These are phyloP conservation scores for Brassica rapa DNA, from an alignment of 345 rosid genomes.

Conservation along the genomic window DNA sequence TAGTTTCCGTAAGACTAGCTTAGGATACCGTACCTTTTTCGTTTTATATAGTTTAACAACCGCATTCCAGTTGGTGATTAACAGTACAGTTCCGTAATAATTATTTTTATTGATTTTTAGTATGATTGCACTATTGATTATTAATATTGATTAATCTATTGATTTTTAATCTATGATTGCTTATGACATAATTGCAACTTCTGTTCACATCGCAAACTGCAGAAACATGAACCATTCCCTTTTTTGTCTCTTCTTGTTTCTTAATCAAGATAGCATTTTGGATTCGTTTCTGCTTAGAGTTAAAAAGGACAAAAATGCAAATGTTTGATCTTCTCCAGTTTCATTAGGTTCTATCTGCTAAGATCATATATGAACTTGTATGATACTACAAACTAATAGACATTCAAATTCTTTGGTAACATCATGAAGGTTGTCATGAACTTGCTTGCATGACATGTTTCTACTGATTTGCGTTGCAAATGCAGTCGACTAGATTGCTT, in stretches of 20 bases:
- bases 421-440: neutral
- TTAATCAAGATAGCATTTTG: neutral
- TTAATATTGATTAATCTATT: conserved; percentile 9
- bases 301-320: neutral
- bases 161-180: conserved; percentile 15
- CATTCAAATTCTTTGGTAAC: neutral
- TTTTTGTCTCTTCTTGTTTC: neutral
- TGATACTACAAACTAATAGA: conserved; percentile 3
- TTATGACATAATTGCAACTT: conserved; percentile 9
- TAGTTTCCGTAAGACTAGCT: conserved; percentile 34
- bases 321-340: neutral
- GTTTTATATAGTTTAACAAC: conserved; percentile 27
- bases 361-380: neutral
- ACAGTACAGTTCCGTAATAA: conserved; percentile 35
- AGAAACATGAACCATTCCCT: conserved; percentile 22
- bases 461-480: conserved; percentile 3
- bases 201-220: conserved; percentile 26
- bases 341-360: neutral
- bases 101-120: conserved; percentile 12
- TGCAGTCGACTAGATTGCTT: neutral
- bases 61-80: conserved; percentile 31
- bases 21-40: conserved; percentile 40
- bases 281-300: conserved; percentile 12
- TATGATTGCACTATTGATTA: neutral
- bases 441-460: neutral